phyloP scores from a whole-genome alignment of 2,329 filamentous ascomycete species.

The Sclerotinia minor region DNA sequence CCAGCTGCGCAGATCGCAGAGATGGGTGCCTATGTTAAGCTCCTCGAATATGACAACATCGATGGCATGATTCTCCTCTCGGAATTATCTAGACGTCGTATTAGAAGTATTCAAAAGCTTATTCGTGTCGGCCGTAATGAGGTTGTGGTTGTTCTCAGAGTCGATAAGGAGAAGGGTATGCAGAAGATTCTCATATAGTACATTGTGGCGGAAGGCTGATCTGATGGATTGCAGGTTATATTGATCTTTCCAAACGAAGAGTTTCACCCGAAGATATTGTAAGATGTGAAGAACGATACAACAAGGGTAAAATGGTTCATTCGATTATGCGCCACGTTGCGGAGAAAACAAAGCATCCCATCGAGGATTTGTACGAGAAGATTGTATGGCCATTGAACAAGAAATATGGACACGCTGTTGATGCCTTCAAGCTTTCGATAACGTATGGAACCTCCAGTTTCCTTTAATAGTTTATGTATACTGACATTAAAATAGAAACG shows the following conservation, averaged over 20 bases:
- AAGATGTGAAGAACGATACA: conserved; percentile 98
- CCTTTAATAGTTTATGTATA: not conserved
- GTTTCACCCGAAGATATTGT: conserved; percentile 97
- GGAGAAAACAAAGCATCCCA: conserved; percentile 92
- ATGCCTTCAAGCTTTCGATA: conserved; percentile 98
- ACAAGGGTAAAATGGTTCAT: conserved; percentile 99
- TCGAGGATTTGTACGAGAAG: conserved; percentile 88
- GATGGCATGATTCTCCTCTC: conserved; percentile 99
- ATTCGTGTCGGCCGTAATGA: conserved; percentile 98
- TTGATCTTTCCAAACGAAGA: conserved; percentile 97
- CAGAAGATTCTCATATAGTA: not conserved
- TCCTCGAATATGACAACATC: conserved; percentile 99
- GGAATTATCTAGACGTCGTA: conserved; percentile 96
- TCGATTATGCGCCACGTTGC: conserved; percentile 98
- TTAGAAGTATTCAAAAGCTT: conserved; percentile 97
- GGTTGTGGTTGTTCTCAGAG: conserved; percentile 95
- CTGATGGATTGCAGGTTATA: conserved; percentile 64
- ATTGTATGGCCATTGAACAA: conserved; percentile 98
- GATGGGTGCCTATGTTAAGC: conserved; percentile 99
- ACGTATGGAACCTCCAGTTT: conserved; percentile 60
- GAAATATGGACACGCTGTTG: conserved; percentile 94
- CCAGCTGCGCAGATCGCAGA: conserved; percentile 74
- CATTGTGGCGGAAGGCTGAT: not conserved
- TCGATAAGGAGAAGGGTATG: conserved; percentile 97
- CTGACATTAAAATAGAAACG: conserved; percentile 62